A percentile compares a stretch with the other conserved stretches of the same genome.
Conservation (phyloP, 1,284 basidiomycete species). For the Sporisorium scitamineum region DNA sequence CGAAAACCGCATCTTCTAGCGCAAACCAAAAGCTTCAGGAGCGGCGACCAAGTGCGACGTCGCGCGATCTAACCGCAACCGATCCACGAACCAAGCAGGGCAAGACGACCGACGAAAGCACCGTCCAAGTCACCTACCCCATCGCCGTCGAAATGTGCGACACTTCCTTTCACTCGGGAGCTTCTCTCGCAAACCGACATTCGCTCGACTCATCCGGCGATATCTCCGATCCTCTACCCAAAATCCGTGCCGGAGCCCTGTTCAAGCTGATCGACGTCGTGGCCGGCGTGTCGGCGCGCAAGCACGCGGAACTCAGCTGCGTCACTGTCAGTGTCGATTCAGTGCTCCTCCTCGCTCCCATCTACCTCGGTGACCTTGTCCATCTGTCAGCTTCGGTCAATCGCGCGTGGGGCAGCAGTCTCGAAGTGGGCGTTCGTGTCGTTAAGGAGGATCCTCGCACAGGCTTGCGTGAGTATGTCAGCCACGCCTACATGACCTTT, state of each 20-base stretch:
- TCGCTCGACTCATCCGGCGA: slow-evolving; percentile 11
- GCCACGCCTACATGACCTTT: slow-evolving; percentile 70
- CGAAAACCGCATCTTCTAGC: background rate
- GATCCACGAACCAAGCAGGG: slow-evolving; percentile 12
- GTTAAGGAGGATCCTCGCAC: slow-evolving; percentile 63
- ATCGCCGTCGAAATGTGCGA: slow-evolving; percentile 57
- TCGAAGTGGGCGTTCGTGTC: slow-evolving; percentile 70
- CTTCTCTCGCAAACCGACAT: slow-evolving; percentile 9
- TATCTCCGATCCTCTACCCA: slow-evolving; percentile 15
- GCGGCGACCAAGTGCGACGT: slow-evolving; percentile 10
- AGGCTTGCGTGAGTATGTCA: slow-evolving; percentile 65
- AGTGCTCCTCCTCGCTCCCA: slow-evolving; percentile 64
- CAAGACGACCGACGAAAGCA: slow-evolving; percentile 50
- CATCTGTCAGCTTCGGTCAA: slow-evolving; percentile 69
- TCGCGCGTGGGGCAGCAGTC: slow-evolving; percentile 68
- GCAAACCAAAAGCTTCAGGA: slow-evolving; percentile 1
- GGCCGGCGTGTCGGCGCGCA: slow-evolving; percentile 69
- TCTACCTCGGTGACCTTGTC: slow-evolving; percentile 60
- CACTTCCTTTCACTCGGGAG: slow-evolving; percentile 33
- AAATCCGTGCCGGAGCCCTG: slow-evolving; percentile 68
- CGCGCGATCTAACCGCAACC: background rate
- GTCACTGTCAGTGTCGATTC: slow-evolving; percentile 70
- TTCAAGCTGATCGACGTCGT: slow-evolving; percentile 70
- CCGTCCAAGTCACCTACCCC: slow-evolving; percentile 55
- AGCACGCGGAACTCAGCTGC: slow-evolving; percentile 68